These are phyloP conservation scores for Trichosporon sp. DNA, from an alignment of 1,284 basidiomycete species.

Conservation along the genomic window DNA sequence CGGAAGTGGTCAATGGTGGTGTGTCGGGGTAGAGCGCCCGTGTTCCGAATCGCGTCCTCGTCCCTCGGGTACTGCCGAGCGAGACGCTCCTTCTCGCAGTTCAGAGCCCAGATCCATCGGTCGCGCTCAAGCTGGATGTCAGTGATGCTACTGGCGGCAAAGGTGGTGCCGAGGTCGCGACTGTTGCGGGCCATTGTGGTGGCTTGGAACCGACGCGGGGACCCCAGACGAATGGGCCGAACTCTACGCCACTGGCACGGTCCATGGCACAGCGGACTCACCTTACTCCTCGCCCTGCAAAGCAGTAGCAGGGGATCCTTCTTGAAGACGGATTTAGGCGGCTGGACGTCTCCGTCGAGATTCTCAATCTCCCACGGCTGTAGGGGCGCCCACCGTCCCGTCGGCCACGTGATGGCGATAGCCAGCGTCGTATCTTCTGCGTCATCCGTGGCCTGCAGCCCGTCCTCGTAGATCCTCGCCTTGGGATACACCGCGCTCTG, in stretches of 20 bases:
- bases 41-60: conserved; percentile 41
- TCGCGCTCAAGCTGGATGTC: conserved; percentile 53
- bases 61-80: conserved; percentile 41
- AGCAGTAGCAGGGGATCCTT: conserved; percentile 41
- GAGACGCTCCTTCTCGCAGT: conserved; percentile 54
- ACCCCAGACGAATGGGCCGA: no score
- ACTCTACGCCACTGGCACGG: no score
- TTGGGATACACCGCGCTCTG: conserved; percentile 36
- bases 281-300: conserved; percentile 53
- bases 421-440: conserved; percentile 53
- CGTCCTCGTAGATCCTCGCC: conserved; percentile 53
- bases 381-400: conserved; percentile 27
- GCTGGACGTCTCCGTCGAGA: conserved; percentile 26
- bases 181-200: no score
- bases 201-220: no score
- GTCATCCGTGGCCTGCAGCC: conserved; percentile 50
- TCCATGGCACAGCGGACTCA: conserved; percentile 33
- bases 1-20: conserved; percentile 19
- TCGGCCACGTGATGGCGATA: conserved; percentile 40
- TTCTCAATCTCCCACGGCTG: conserved; percentile 46
- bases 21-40: conserved; percentile 41
- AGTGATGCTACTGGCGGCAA: not conserved
- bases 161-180: no score
- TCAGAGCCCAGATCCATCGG: conserved; percentile 56
- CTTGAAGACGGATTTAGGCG: conserved; percentile 36